These are phyloP conservation scores for Geotrichum citri-aurantii DNA, from an alignment of 1,139 yeast species.

Conservation along the genomic window DNA sequence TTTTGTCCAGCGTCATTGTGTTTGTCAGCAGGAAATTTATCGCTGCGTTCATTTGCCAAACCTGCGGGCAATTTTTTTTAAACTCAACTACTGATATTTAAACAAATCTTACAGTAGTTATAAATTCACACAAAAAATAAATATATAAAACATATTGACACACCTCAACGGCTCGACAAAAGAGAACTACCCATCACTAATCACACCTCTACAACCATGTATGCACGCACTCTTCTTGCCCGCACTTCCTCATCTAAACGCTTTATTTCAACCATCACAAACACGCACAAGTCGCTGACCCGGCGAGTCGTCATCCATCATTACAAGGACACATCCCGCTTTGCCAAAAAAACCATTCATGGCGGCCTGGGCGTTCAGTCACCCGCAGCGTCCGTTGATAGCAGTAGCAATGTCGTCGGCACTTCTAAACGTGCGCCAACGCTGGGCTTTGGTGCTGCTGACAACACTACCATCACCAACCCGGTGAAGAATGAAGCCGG, in stretches of 20 bases:
- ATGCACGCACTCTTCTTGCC: neutral
- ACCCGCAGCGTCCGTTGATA: neutral
- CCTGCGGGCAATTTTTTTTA: neutral
- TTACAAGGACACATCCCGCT: neutral
- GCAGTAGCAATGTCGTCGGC: neutral
- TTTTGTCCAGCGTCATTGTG: neutral
- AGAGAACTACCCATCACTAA: neutral
- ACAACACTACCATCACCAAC: constrained; percentile 28
- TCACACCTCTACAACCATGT: neutral
- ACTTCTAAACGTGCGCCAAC: constrained; percentile 18
- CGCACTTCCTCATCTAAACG: neutral
- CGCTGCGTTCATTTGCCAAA: neutral
- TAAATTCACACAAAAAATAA: too few relatives aligned
- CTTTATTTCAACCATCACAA: constrained; percentile 9
- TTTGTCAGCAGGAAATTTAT: neutral
- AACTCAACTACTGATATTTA: too few relatives aligned
- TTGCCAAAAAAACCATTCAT: constrained; percentile 4
- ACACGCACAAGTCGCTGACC: constrained; percentile 10
- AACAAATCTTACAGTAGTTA: too few relatives aligned
- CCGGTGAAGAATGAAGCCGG: constrained; percentile 34
- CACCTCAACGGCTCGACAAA: neutral
- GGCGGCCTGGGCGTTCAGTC: constrained; percentile 6
- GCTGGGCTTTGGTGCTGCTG: constrained; percentile 21
- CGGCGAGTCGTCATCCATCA: constrained; percentile 11
- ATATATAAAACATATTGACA: too few relatives aligned